Evolutionary conservation across 495 filamentous ascomycete genomes (phyloP), one percentile per base, ranked within the genome.

Genomic region (Tuber brumale): DNA sequence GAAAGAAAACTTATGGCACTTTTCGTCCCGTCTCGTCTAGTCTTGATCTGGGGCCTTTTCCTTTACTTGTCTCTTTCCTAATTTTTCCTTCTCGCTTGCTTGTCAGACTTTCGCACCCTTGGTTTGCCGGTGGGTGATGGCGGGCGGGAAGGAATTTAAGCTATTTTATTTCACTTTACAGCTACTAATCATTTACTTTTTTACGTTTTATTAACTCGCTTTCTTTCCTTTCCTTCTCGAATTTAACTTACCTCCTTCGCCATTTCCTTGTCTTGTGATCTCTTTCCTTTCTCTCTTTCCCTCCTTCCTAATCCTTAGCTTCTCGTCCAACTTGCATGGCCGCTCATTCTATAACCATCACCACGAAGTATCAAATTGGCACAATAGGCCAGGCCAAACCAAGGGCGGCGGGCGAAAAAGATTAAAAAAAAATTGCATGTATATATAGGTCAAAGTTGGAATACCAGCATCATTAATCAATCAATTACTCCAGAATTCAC

Each of bases 381-480:
- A 61, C 51, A 61, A 12, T 12, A 3, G 46, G 51, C 27, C 27
- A 1, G 31, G 57, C 57, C 57, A 66, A 16, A 10, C 9, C 0
- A 66, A 66, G 18, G 27, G 57, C 57, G 2, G 10, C 5, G 16
- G 27, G 57, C 57, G 14, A 45, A 45, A 45, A 18, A 18, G 14
- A 57, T 27, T 10, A 18, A 19, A 45, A 45, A 18, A 18, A 27
- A 57, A 12, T 10, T 27, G n/a, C 51, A 27, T 61, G 51, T 61
- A 61, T 61, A 61, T 61, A 61, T 61, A 35, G 2, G n/a, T 66
- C 57, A 66, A 66, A 31, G 27, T 66, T 66, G 57, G 57, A 27
- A 66, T 66, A 35, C 57, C 57, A 66, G 57, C n/a, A 61, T 61
- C 51, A 31, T 31, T 61, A 61, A 61, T 61, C 51, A 31, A 61